These are phyloP conservation scores for Capsicum pubescens DNA, from an alignment of 257 asterid species.

Conservation along the genomic window DNA sequence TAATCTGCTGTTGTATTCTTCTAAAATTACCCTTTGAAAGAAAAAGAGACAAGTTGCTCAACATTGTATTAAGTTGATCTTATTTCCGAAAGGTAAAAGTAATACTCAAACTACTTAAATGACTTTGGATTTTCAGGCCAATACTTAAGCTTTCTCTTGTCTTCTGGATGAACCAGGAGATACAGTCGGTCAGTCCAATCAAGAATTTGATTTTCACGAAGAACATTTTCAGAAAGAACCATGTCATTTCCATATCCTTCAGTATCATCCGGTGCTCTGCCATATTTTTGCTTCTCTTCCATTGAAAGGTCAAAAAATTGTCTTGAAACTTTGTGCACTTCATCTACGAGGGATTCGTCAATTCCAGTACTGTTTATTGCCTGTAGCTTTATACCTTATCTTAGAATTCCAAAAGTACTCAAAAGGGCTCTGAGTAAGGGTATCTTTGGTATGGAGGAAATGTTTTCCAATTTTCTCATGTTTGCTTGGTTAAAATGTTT, in stretches of 20 bases:
- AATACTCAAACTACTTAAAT: constrained; percentile 45
- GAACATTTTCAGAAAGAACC: constrained; percentile 43
- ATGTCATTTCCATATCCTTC: constrained; percentile 71
- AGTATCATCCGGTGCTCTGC: constrained; percentile 41
- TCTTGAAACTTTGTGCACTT: constrained; percentile 41
- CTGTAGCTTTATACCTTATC: constrained; percentile 34
- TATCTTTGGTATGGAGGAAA: too few relatives aligned
- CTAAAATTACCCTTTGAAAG: background rate
- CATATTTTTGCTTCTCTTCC: constrained; percentile 58
- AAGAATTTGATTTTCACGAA: constrained; percentile 16
- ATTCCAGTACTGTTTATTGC: constrained; percentile 72
- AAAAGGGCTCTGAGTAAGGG: too few relatives aligned
- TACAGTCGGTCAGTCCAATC: constrained; percentile 76
- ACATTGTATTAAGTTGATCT: background rate
- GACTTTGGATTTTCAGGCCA: constrained; percentile 65
- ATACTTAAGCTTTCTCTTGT: constrained; percentile 40
- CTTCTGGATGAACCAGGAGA: constrained; percentile 56
- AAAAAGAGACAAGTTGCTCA: background rate
- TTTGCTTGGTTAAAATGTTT: too few relatives aligned
- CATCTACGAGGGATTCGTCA: constrained; percentile 45
- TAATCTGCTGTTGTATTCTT: constrained; percentile 42
- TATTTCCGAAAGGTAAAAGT: background rate
- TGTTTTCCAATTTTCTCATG: too few relatives aligned
- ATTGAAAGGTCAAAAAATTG: constrained; percentile 55
- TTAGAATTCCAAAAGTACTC: background rate